Evolutionary conservation across 305 asterid species (phyloP), one percentile per base, ranked within the genome.

Genomic region (Plantago rigida): DNA sequence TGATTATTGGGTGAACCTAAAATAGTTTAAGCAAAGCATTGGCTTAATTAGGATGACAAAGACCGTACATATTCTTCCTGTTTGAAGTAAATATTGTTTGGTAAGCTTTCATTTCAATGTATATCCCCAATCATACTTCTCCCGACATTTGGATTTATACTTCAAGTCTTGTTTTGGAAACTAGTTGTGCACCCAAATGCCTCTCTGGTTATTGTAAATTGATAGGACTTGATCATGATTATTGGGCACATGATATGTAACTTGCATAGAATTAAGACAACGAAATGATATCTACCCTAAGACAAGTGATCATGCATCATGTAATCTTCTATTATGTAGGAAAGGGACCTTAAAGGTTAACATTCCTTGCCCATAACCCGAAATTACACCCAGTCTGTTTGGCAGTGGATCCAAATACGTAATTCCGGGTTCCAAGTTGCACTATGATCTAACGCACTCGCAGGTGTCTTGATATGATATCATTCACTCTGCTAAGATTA

Each of bases 21-120:
- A 36, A 70, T 54, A n/a, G 67, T 47, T 47, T 59, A 60, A 59
- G 15, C 58, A 70, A 28, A 11, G 60, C 56, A 46, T 61, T 19
- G 19, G 49, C 28, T 60, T 47, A 48, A 10, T 56, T 47, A 44
- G 51, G 64, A 46, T 22, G 54, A 47, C 10, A 31, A 49, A 13
- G 7, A 15, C 47, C 62, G 48, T 45, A 54, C 55, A 54, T 52
- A 56, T 46, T 55, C 14, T 55, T 56, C 64, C 61, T 13, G 7
- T 47, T 69, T 56, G 60, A 63, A 69, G 36, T 64, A 10, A 24
- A 19, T 24, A 11, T 59, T 45, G 26, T 29, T 59, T 29, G 72
- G 69, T 67, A 51, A 46, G 10, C 77, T 67, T 67, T 67, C 69
- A 9, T 61, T 66, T 71, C 64, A 66, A 56, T 8, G 6, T 8